Base-by-base conservation (phyloP, 805 yeast species). In the Barnettozyma wickerhamii region DNA sequence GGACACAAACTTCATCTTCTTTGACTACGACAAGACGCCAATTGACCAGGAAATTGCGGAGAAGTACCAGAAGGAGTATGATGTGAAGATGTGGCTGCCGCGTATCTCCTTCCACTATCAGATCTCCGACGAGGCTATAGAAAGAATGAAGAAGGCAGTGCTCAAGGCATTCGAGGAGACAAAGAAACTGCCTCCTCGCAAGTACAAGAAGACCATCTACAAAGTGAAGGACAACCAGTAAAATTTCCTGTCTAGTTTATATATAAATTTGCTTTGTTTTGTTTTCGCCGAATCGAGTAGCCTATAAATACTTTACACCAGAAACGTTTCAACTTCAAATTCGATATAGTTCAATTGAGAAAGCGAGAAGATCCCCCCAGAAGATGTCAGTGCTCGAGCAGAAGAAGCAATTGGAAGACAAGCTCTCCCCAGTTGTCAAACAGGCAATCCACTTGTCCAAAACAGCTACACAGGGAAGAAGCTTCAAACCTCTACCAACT, bases 1-100 rank as follows among this genome's bases (percentile, higher is more conserved):
- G 2, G 79, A 90, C 43, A 84, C 96, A 7, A 88, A 82, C 58
- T 86, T 90, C 62, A 88, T 91, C 30, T 88, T 86, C 58, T 53
- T 86, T 38, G 90, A 89, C 58, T 62, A 74, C 15, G 42, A 42
- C 20, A 51, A 53, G 31, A 43, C 58, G 0, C 70, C 71, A 33
- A 75, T 88, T 62, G 76, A 81, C 55, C 75, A 78, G 14, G 73
- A 64, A 12, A 64, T 71, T 20, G 63, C 84, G 34, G 68, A 66
- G n/a, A 68, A 72, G 46, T 60, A 69, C 41, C 84, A 79, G 35
- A 56, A 67, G 30, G 74, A 83, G 52, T 69, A 77, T 53, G 74
- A 77, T 37, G 69, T 90, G 40, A 79, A 73, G 47, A 60, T 83
- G 24, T 41, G 44, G 54, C 84, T 86, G 28, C 78, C 77, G 33